A percentile compares a stretch with the other conserved stretches of the same genome.
These are phyloP conservation scores for Tolypocladium ophioglossoides DNA, from an alignment of 2,329 filamentous ascomycete genomes.

Conservation along the genomic window DNA sequence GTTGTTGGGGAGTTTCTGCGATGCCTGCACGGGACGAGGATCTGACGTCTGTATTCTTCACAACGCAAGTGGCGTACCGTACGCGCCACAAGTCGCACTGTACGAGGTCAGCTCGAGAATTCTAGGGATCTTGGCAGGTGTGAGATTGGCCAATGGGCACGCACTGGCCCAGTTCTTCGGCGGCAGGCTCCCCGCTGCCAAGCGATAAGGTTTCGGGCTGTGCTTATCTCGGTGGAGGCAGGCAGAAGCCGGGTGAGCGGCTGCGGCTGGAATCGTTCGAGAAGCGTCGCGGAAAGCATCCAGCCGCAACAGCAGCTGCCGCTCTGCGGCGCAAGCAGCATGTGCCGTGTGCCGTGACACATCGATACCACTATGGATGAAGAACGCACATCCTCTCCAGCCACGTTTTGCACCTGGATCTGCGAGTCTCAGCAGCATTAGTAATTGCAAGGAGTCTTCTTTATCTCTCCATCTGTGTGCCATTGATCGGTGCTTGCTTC, in stretches of 20 bases:
- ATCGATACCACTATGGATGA: too few species aligned
- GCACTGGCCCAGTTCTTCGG: background rate
- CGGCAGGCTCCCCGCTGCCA: background rate
- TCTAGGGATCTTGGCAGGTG: background rate
- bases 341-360: too few species aligned
- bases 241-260: too few species aligned
- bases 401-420: too few species aligned
- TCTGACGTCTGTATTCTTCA: background rate
- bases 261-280: background rate
- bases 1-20: background rate
- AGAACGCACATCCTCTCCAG: too few species aligned
- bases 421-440: too few species aligned
- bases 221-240: background rate
- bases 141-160: background rate
- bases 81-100: background rate
- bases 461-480: too few species aligned
- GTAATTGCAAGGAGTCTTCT: too few species aligned
- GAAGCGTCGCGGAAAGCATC: background rate
- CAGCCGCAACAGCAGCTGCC: too few species aligned
- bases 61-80: background rate
- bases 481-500: too few species aligned
- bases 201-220: constrained; percentile 3
- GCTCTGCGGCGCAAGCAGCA: too few species aligned
- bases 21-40: background rate
- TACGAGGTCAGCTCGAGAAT: background rate